Evolutionary conservation across 345 rosid species (phyloP).

Genomic region (Corchorus olitorius): DNA sequence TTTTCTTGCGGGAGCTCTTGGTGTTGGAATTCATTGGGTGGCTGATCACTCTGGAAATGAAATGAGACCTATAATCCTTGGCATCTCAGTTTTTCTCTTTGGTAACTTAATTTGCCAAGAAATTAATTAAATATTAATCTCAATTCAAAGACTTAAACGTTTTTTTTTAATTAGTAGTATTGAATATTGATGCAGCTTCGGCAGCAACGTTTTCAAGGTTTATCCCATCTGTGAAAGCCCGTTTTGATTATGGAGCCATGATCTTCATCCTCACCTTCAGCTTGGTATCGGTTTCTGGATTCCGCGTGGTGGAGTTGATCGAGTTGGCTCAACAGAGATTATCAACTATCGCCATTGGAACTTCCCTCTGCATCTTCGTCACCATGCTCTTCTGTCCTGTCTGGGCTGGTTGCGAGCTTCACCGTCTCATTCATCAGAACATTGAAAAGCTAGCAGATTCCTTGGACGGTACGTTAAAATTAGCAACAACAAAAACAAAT

Average conservation of each 20-base stretch:
- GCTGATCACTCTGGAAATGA: slow-evolving; percentile 54
- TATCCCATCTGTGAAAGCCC: slow-evolving; percentile 65
- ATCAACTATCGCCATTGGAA: slow-evolving; percentile 64
- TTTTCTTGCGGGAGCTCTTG: slow-evolving; percentile 66
- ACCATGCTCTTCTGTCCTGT: slow-evolving; percentile 62
- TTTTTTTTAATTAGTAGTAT: no score
- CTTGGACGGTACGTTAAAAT: slow-evolving; percentile 50
- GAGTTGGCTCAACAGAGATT: slow-evolving; percentile 64
- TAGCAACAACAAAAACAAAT: neutral
- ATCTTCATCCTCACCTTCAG: slow-evolving; percentile 86
- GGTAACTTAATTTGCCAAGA: slow-evolving; percentile 38
- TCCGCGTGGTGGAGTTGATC: slow-evolving; percentile 53
- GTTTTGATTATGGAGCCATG: slow-evolving; percentile 73
- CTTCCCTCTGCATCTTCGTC: slow-evolving; percentile 57
- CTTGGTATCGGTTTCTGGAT: slow-evolving; percentile 66
- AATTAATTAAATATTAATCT: neutral
- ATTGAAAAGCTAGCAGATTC: slow-evolving; percentile 64
- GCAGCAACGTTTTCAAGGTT: slow-evolving; percentile 76
- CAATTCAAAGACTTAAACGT: neutral
- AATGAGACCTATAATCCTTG: slow-evolving; percentile 57
- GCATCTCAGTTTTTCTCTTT: slow-evolving; percentile 58
- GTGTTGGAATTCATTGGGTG: slow-evolving; percentile 64
- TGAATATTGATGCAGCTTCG: slow-evolving; percentile 47
- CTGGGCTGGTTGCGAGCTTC: slow-evolving; percentile 85
- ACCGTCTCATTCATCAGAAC: slow-evolving; percentile 51